Percentiles rank a stretch among this genome's conserved stretches.
These are phyloP conservation scores for Penicillium sclerotigenum DNA, from an alignment of 2,329 filamentous ascomycete species.

Conservation along the genomic window DNA sequence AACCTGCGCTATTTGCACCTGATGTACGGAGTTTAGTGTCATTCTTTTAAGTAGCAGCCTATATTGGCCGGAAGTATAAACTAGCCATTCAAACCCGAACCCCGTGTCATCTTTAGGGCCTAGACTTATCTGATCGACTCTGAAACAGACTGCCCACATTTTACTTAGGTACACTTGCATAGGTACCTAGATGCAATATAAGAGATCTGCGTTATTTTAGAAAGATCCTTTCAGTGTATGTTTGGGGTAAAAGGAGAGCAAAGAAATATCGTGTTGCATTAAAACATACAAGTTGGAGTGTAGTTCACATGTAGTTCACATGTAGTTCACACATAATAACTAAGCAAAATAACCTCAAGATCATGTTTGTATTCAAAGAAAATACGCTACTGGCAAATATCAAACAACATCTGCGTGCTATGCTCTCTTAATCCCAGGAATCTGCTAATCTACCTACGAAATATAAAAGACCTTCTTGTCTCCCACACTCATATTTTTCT, in stretches of 20 bases:
- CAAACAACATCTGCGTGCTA: not conserved
- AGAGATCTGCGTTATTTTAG: not conserved
- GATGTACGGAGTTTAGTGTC: not conserved
- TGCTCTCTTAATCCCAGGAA: not conserved
- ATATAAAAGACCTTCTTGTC: not conserved
- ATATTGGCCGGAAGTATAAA: not conserved
- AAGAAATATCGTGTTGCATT: no score
- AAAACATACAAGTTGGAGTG: not conserved
- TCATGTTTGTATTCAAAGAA: not conserved
- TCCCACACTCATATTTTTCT: not conserved
- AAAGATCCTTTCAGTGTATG: not conserved
- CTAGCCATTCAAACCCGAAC: not conserved
- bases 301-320: not conserved
- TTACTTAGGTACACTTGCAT: not conserved
- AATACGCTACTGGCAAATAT: no score
- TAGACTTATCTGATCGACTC: conserved; percentile 11
- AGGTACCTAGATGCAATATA: not conserved
- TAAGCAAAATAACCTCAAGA: not conserved
- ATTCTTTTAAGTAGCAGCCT: not conserved
- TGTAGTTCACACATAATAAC: not conserved
- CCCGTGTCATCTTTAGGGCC: conserved; percentile 4
- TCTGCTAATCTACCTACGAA: not conserved
- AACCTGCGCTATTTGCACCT: not conserved
- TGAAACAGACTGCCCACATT: not conserved
- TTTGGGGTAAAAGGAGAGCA: not conserved